Conservation (phyloP, 345 rosid genomes). For the Pelargonium nanum region DNA sequence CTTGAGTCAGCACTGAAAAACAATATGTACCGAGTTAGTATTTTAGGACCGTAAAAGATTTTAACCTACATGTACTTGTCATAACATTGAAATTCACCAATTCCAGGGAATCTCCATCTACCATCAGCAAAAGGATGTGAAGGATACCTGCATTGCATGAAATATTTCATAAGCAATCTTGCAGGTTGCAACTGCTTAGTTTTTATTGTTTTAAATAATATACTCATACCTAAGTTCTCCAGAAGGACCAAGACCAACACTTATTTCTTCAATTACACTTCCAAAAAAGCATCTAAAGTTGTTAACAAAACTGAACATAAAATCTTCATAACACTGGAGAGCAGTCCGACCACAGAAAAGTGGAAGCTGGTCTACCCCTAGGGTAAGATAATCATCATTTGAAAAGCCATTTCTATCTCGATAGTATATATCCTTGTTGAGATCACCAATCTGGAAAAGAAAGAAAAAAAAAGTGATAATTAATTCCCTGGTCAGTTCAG, state of each 20-base stretch:
- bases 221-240: slow-evolving; percentile 51
- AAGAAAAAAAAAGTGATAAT: slow-evolving; percentile 1
- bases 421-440: slow-evolving; percentile 52
- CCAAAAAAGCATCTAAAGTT: slow-evolving; percentile 42
- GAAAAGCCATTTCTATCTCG: slow-evolving; percentile 44
- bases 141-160: slow-evolving; percentile 48
- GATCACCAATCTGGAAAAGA: slow-evolving; percentile 38
- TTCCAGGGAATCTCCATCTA: slow-evolving; percentile 65
- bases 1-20: slow-evolving; percentile 7
- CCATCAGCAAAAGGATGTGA: slow-evolving; percentile 58
- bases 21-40: background rate
- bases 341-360: slow-evolving; percentile 52
- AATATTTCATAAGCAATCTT: slow-evolving; percentile 12
- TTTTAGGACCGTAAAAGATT: background rate
- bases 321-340: slow-evolving; percentile 55
- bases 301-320: slow-evolving; percentile 43
- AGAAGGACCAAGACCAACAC: slow-evolving; percentile 61
- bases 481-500: background rate
- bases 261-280: slow-evolving; percentile 53
- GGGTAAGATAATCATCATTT: slow-evolving; percentile 54
- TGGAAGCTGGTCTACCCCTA: slow-evolving; percentile 60
- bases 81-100: slow-evolving; percentile 67
- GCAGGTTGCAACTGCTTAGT: slow-evolving; percentile 3
- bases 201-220: slow-evolving; percentile 10
- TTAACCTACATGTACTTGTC: slow-evolving; percentile 59